Evolutionary conservation across 2,329 filamentous ascomycete species (phyloP).

Genomic region (Pseudocercospora macadamiae): DNA sequence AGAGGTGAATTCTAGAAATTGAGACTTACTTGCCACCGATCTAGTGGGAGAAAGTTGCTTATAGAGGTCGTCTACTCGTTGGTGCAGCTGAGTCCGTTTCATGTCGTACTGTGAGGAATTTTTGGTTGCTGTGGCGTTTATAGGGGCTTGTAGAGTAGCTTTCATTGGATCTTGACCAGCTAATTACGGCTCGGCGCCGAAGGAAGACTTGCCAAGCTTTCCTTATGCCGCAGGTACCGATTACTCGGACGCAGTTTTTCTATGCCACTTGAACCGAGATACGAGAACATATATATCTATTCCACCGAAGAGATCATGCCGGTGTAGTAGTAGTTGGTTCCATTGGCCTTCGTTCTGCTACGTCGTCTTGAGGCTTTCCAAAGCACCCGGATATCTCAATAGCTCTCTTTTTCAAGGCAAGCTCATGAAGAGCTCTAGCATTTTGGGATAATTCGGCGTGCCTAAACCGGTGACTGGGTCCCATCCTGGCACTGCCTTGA

Average conservation of each 20-base stretch:
- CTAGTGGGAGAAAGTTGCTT: not conserved
- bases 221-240: not conserved
- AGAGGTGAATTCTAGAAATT: not conserved
- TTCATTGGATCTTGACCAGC: not conserved
- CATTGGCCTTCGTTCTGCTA: no score
- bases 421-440: slow-evolving; percentile 30
- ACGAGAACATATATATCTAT: no score
- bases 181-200: slow-evolving; percentile 5
- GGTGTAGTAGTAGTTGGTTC: no score
- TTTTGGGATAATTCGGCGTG: slow-evolving; percentile 34
- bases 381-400: not conserved
- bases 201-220: not conserved
- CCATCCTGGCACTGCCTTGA: slow-evolving; percentile 20
- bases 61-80: no score
- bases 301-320: no score
- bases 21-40: not conserved
- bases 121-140: slow-evolving; percentile 1
- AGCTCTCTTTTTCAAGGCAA: slow-evolving; percentile 15
- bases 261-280: not conserved
- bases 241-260: not conserved
- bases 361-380: not conserved
- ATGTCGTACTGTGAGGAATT: not conserved
- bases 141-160: not conserved
- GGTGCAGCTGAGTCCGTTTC: not conserved
- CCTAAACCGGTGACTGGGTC: slow-evolving; percentile 36